Conservation (phyloP, 2,329 filamentous ascomycete genomes). For the Talaromyces rugulosus region DNA sequence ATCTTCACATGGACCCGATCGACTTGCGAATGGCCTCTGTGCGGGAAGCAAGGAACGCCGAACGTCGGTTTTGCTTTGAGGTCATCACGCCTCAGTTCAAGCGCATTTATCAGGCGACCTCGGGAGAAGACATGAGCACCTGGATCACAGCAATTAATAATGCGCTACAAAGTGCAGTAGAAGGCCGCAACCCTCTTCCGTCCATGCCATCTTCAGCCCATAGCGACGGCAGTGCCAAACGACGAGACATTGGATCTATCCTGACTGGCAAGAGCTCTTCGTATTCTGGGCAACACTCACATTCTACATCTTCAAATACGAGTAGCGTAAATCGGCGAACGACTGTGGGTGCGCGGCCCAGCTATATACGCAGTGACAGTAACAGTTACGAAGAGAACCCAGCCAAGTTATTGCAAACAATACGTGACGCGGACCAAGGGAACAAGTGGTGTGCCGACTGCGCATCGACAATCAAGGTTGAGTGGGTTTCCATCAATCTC, state of each 20-base stretch:
- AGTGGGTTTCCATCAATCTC: constrained; percentile 98
- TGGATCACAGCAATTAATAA: constrained; percentile 98
- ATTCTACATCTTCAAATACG: constrained; percentile 29
- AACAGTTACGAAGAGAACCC: constrained; percentile 76
- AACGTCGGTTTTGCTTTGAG: constrained; percentile 95
- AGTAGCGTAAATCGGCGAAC: constrained; percentile 74
- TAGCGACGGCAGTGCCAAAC: constrained; percentile 56
- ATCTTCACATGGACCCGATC: constrained; percentile 96
- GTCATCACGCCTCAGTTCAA: constrained; percentile 96
- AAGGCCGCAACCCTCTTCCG: constrained; percentile 61
- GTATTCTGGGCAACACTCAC: constrained; percentile 52
- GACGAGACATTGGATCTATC: constrained; percentile 86
- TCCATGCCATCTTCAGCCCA: constrained; percentile 37
- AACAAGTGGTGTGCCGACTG: constrained; percentile 96
- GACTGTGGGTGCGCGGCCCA: constrained; percentile 84
- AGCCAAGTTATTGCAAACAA: constrained; percentile 77
- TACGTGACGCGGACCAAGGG: constrained; percentile 85
- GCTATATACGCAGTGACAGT: constrained; percentile 63
- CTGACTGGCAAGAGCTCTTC: constrained; percentile 83
- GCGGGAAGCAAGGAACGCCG: constrained; percentile 87
- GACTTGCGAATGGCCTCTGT: constrained; percentile 96
- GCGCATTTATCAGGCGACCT: constrained; percentile 94
- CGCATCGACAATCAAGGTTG: constrained; percentile 83
- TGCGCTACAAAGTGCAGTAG: constrained; percentile 90
- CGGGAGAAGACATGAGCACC: constrained; percentile 94